These are phyloP conservation scores for Naganishia sp. DNA, from an alignment of 1,284 basidiomycete genomes.

Conservation along the genomic window DNA sequence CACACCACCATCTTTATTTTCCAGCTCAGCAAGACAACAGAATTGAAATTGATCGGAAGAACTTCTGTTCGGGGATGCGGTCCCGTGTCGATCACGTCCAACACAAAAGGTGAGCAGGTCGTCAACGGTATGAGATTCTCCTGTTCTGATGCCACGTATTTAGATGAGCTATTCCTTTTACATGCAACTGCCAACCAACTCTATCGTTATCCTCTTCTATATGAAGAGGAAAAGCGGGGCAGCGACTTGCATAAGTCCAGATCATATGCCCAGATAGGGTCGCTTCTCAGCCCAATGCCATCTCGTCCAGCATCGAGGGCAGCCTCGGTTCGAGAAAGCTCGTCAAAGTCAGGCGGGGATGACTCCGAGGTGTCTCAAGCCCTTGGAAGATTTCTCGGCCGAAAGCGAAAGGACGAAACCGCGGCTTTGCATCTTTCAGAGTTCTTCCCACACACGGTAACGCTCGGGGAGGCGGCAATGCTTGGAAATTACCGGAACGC, in stretches of 20 bases:
- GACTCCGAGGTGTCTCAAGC: conserved; percentile 4
- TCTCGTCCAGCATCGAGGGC: conserved; percentile 17
- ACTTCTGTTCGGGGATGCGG: conserved; percentile 12
- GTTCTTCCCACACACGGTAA: conserved; percentile 10
- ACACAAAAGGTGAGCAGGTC: not conserved
- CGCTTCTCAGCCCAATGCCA: conserved; percentile 12
- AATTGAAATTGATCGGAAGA: conserved; percentile 18
- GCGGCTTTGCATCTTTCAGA: conserved; percentile 8
- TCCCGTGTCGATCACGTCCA: not conserved
- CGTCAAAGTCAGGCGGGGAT: not conserved
- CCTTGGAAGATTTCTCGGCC: conserved; percentile 16
- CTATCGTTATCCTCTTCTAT: conserved; percentile 1
- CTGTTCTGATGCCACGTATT: no score
- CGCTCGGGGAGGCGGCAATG: not conserved
- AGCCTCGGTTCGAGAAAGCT: conserved; percentile 5
- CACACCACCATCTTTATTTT: conserved; percentile 12
- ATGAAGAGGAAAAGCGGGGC: conserved; percentile 11
- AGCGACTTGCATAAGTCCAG: conserved; percentile 5
- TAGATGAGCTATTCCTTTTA: conserved; percentile 4
- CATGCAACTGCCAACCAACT: conserved; percentile 1
- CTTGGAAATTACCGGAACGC: not conserved
- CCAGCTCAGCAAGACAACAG: not conserved
- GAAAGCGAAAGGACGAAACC: conserved; percentile 18
- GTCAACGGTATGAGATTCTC: not conserved
- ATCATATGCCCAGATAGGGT: conserved; percentile 16